A percentile compares a stretch with the other conserved stretches of the same genome.
These are phyloP conservation scores for Xylaria hypoxylon DNA, from an alignment of 2,329 filamentous ascomycete genomes.

Conservation along the genomic window DNA sequence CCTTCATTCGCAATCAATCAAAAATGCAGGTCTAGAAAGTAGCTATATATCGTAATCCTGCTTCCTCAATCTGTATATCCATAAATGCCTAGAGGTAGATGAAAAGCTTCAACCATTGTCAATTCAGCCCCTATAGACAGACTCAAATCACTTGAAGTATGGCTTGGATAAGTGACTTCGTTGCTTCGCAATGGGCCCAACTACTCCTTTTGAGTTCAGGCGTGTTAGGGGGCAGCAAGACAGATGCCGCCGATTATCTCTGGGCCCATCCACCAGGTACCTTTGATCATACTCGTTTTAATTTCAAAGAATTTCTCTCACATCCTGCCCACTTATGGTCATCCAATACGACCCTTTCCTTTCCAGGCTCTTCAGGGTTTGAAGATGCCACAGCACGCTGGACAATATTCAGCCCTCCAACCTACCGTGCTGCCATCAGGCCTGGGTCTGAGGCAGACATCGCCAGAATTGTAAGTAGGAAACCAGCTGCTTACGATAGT, in stretches of 20 bases:
- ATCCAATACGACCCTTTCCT: constrained; percentile 1
- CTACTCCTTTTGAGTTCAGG: constrained; percentile 6
- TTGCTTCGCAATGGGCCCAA: background rate
- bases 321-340: constrained; percentile 3
- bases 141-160: background rate
- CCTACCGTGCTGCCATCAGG: constrained; percentile 1
- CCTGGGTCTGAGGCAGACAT: constrained; percentile 8
- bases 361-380: background rate
- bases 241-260: background rate
- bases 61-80: background rate
- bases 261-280: background rate
- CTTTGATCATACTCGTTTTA: background rate
- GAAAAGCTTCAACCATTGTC: too few relatives aligned
- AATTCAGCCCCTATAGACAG: too few relatives aligned
- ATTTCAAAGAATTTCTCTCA: constrained; percentile 1
- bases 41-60: constrained; percentile 5
- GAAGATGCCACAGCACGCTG: constrained; percentile 7
- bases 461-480: background rate
- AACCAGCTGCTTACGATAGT: too few relatives aligned
- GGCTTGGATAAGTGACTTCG: constrained; percentile 3
- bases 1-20: too few relatives aligned
- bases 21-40: background rate
- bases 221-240: too few relatives aligned
- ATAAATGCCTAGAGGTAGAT: background rate
- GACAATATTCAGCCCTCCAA: constrained; percentile 7